A percentile compares a stretch with the other conserved stretches of the same genome.
Conservation (phyloP, 2,329 filamentous ascomycete genomes). For the Akanthomyces lecanii region DNA sequence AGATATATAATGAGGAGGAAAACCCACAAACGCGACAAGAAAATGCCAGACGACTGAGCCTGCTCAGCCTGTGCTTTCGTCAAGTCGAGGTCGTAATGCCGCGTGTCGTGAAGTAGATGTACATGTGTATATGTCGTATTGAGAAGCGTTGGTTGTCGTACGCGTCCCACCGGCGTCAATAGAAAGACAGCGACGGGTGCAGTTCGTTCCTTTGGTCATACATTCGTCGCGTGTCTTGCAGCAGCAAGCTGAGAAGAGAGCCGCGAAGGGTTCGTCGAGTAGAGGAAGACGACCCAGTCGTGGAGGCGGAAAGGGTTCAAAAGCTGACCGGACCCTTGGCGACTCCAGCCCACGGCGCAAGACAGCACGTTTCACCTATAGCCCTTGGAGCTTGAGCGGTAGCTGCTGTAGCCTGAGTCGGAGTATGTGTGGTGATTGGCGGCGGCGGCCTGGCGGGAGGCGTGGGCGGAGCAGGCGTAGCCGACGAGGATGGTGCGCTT, state of each 20-base stretch:
- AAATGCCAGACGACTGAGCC: background rate
- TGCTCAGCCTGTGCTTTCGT: background rate
- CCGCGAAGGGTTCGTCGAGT: constrained; percentile 44
- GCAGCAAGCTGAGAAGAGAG: constrained; percentile 43
- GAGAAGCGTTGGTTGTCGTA: background rate
- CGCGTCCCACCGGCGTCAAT: background rate
- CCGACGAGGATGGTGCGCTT: constrained; percentile 78
- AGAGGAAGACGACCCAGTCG: constrained; percentile 47
- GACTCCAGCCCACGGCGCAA: constrained; percentile 40
- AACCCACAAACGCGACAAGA: background rate
- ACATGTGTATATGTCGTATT: background rate
- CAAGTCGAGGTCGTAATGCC: background rate
- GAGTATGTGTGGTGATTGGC: constrained; percentile 43
- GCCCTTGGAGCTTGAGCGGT: constrained; percentile 40
- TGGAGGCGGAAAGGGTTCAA: constrained; percentile 38
- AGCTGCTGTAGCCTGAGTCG: constrained; percentile 52
- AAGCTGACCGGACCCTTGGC: constrained; percentile 31
- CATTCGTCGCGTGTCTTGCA: constrained; percentile 1
- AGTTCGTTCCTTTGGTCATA: background rate
- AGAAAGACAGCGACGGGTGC: too few relatives aligned
- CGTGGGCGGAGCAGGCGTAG: constrained; percentile 65
- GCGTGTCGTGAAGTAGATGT: background rate
- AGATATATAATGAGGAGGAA: too few relatives aligned
- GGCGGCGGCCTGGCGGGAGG: constrained; percentile 35
- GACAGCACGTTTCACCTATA: constrained; percentile 30